Evolutionary conservation across 495 filamentous ascomycete genomes (phyloP).

Genomic region (Parathielavia hyrcaniae): DNA sequence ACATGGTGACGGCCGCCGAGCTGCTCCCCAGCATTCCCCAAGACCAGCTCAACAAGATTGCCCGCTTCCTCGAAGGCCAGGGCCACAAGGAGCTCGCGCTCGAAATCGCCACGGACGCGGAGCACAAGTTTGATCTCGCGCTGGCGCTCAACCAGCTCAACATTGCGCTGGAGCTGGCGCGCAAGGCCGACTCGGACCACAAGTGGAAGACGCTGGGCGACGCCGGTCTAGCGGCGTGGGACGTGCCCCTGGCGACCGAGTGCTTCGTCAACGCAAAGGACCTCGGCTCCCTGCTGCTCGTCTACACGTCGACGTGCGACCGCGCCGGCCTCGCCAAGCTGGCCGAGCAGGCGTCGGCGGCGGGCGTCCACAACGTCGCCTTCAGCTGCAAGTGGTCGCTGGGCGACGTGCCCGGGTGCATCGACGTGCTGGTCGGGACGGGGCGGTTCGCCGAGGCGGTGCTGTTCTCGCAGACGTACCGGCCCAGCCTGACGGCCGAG

Average conservation of each 20-base stretch:
- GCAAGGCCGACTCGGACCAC: conserved; percentile 79
- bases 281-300: conserved; percentile 76
- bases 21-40: conserved; percentile 73
- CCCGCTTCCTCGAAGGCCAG: conserved; percentile 95
- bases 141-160: conserved; percentile 75
- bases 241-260: conserved; percentile 79
- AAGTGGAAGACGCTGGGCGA: conserved; percentile 97
- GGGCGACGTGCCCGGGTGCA: conserved; percentile 73
- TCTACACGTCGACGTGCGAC: conserved; percentile 77
- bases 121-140: conserved; percentile 94
- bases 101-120: conserved; percentile 89
- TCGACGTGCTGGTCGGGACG: conserved; percentile 72
- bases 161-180: conserved; percentile 78
- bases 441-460: conserved; percentile 77
- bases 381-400: conserved; percentile 88
- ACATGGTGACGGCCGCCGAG: conserved; percentile 86
- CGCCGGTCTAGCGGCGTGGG: conserved; percentile 79
- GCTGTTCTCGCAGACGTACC: conserved; percentile 90
- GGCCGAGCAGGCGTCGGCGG: conserved; percentile 62
- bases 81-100: conserved; percentile 93
- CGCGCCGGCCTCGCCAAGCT: conserved; percentile 64
- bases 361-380: conserved; percentile 81
- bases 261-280: conserved; percentile 90
- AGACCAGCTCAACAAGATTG: conserved; percentile 95
- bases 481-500: conserved; percentile 65